Evolutionary conservation across 2,329 filamentous ascomycete genomes (phyloP).

Genomic region (Xylariomycetidae sp.): DNA sequence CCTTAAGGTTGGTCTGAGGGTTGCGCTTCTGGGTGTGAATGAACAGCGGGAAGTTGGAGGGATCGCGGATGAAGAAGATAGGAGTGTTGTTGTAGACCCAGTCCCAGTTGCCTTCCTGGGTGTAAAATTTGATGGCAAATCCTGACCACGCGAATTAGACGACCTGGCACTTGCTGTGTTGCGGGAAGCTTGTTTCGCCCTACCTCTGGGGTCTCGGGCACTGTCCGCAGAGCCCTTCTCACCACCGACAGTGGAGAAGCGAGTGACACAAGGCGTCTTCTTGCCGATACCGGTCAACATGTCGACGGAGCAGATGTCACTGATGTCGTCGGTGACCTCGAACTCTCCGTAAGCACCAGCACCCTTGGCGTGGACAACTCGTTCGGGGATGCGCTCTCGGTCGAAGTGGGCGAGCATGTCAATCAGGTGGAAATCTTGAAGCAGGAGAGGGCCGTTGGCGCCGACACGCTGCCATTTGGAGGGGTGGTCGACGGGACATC

Average conservation of each 20-base stretch:
- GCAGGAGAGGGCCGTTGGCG: conserved; percentile 11
- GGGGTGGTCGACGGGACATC: conserved; percentile 14
- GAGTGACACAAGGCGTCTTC: conserved; percentile 58
- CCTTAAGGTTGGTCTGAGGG: conserved; percentile 58
- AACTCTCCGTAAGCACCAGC: conserved; percentile 10
- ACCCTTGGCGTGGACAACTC: conserved; percentile 11
- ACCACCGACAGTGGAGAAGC: conserved; percentile 71
- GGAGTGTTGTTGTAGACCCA: conserved; percentile 67
- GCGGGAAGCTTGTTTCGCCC: background rate
- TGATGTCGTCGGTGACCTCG: conserved; percentile 39
- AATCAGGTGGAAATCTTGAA: conserved; percentile 19
- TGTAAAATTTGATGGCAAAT: conserved; percentile 67
- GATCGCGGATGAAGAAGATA: conserved; percentile 67
- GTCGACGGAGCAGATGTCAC: conserved; percentile 41
- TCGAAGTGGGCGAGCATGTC: conserved; percentile 19
- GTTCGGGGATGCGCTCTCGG: conserved; percentile 14
- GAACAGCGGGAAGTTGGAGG: conserved; percentile 65
- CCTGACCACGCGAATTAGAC: conserved; percentile 30
- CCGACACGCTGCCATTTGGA: conserved; percentile 16
- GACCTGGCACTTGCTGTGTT: background rate
- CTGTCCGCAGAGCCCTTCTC: conserved; percentile 46
- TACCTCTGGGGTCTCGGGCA: conserved; percentile 51
- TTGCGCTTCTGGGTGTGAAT: conserved; percentile 70
- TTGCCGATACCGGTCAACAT: conserved; percentile 57
- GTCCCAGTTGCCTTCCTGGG: conserved; percentile 67